A percentile compares a stretch with the other conserved stretches of the same genome.
phyloP scores from a whole-genome alignment of 306 rosid species.

The Carpinus viminea region DNA sequence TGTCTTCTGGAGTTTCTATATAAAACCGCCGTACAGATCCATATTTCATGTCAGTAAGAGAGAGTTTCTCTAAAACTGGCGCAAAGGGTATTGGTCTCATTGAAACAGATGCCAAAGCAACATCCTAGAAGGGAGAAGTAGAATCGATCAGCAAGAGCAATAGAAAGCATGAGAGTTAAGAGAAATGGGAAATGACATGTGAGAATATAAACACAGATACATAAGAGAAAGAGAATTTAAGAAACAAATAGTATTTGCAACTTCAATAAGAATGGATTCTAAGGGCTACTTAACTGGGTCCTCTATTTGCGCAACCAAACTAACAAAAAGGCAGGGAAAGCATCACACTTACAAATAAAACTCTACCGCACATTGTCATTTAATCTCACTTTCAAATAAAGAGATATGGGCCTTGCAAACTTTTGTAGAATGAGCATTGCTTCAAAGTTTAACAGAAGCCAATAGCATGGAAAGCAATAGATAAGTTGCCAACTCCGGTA shows the following conservation, averaged over 20 bases:
- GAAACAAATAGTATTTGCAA: not conserved
- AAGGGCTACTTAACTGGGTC: too few relatives aligned
- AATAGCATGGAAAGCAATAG: not conserved
- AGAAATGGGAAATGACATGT: not conserved
- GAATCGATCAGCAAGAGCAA: not conserved
- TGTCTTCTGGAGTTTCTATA: conserved; percentile 84
- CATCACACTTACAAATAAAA: too few relatives aligned
- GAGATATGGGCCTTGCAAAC: not conserved
- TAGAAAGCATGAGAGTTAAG: not conserved
- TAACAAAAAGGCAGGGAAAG: too few relatives aligned
- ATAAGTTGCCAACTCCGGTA: not conserved
- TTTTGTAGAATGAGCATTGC: not conserved
- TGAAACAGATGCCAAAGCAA: conserved; percentile 89
- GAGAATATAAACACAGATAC: not conserved
- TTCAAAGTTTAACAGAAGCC: not conserved
- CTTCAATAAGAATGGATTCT: not conserved
- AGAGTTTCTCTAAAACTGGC: conserved; percentile 79
- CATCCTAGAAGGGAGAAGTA: conserved; percentile 58
- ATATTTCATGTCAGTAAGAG: conserved; percentile 71
- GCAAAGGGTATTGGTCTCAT: conserved; percentile 90
- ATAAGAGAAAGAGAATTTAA: not conserved
- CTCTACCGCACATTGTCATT: not conserved
- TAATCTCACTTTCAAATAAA: too few relatives aligned
- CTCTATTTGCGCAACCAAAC: too few relatives aligned
- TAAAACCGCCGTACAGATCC: conserved; percentile 85